Percentiles rank a stretch among this genome's conserved stretches.
These are phyloP conservation scores for Vanderwaltozyma verrucispora DNA, from an alignment of 805 yeast genomes.

Conservation along the genomic window DNA sequence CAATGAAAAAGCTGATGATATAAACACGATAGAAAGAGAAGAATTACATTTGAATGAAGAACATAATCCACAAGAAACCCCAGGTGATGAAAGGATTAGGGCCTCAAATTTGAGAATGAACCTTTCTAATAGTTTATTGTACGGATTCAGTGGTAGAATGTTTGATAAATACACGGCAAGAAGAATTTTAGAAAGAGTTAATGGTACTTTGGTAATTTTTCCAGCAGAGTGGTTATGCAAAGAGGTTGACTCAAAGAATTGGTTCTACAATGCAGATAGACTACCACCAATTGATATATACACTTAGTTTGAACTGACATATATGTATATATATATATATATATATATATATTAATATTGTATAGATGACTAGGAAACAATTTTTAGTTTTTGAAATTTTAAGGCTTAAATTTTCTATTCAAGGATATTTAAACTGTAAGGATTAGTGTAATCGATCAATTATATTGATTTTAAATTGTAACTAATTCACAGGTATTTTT, in stretches of 20 bases:
- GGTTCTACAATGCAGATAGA: conserved; percentile 92
- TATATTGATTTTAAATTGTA: too few relatives aligned
- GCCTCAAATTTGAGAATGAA: conserved; percentile 22
- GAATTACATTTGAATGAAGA: too few relatives aligned
- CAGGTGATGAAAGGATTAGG: conserved; percentile 5
- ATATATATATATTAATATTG: not conserved
- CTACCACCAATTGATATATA: conserved; percentile 93
- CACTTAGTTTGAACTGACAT: conserved; percentile 1
- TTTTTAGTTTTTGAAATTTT: too few relatives aligned
- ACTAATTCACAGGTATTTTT: too few relatives aligned
- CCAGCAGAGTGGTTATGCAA: conserved; percentile 84
- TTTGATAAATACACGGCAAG: conserved; percentile 72
- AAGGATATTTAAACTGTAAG: too few relatives aligned
- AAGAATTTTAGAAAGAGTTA: conserved; percentile 55
- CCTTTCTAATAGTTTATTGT: conserved; percentile 22
- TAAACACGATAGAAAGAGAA: too few relatives aligned
- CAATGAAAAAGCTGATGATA: too few relatives aligned
- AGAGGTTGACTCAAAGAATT: conserved; percentile 84
- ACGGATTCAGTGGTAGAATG: conserved; percentile 36
- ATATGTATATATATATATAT: not conserved
- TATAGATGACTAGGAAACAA: too few relatives aligned
- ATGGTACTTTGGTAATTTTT: conserved; percentile 84
- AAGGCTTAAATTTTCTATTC: too few relatives aligned
- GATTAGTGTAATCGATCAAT: too few relatives aligned
- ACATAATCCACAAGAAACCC: too few relatives aligned